A percentile compares a stretch with the other conserved stretches of the same genome.
These are phyloP conservation scores for Mimosa pudica DNA, from an alignment of 306 rosid genomes.

Conservation along the genomic window DNA sequence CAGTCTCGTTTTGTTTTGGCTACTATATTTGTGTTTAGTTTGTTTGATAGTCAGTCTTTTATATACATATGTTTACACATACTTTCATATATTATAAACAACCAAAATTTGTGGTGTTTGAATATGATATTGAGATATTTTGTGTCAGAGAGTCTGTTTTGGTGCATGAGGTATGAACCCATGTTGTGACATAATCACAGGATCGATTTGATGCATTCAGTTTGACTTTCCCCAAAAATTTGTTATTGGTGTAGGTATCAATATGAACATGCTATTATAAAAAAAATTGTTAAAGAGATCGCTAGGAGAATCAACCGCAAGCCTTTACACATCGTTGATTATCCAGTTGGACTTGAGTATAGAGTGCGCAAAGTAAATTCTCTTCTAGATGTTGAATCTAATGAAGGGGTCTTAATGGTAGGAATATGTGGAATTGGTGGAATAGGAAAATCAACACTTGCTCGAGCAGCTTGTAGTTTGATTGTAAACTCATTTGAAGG, in stretches of 20 bases:
- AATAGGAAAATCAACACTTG: slow-evolving; percentile 20
- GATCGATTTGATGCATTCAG: background rate
- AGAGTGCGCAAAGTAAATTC: background rate
- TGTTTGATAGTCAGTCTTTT: background rate
- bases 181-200: background rate
- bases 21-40: background rate
- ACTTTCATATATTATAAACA: background rate
- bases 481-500: slow-evolving; percentile 2
- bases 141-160: background rate
- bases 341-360: background rate
- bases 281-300: background rate
- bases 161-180: background rate
- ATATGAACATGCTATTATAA: background rate
- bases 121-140: background rate
- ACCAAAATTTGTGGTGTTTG: background rate
- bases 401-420: background rate
- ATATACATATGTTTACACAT: background rate
- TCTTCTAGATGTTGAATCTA: background rate
- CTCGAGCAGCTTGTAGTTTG: background rate
- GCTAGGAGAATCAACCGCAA: background rate
- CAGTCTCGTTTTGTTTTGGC: background rate
- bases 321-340: background rate
- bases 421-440: slow-evolving; percentile 16
- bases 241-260: background rate
- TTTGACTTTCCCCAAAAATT: background rate